phyloP scores from a whole-genome alignment of 805 yeast species.

The Candida dajiaensis region DNA sequence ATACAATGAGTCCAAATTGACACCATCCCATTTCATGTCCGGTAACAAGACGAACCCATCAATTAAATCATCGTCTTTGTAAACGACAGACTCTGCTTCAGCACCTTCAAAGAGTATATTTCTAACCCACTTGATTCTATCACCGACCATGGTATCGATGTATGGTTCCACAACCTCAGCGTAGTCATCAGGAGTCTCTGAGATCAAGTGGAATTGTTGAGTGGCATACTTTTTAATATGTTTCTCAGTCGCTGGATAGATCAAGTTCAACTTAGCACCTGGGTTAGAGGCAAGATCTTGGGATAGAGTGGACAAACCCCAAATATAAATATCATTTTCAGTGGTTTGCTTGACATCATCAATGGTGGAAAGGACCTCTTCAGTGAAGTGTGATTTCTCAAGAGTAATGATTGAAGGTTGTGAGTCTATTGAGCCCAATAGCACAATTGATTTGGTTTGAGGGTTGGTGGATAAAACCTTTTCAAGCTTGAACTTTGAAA shows the following conservation, averaged over 20 bases:
- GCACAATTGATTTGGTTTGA: slow-evolving; percentile 54
- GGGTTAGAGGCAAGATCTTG: slow-evolving; percentile 46
- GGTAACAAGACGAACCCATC: slow-evolving; percentile 76
- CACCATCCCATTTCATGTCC: slow-evolving; percentile 95
- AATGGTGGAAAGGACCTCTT: slow-evolving; percentile 25
- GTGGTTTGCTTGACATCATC: slow-evolving; percentile 37
- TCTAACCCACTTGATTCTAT: slow-evolving; percentile 81
- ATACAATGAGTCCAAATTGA: slow-evolving; percentile 63
- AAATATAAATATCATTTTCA: slow-evolving; percentile 77
- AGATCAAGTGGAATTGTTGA: slow-evolving; percentile 54
- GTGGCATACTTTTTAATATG: slow-evolving; percentile 74
- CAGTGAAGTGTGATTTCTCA: slow-evolving; percentile 64
- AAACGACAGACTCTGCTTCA: slow-evolving; percentile 77
- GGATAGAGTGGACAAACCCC: slow-evolving; percentile 58
- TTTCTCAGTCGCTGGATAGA: slow-evolving; percentile 84
- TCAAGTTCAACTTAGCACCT: slow-evolving; percentile 64
- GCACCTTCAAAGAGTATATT: slow-evolving; percentile 78
- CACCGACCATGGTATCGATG: slow-evolving; percentile 69
- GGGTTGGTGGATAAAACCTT: slow-evolving; percentile 54
- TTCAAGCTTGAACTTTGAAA: slow-evolving; percentile 35
- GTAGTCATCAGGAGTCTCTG: slow-evolving; percentile 82
- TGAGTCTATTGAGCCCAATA: slow-evolving; percentile 61
- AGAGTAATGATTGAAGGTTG: slow-evolving; percentile 62
- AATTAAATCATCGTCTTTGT: slow-evolving; percentile 40
- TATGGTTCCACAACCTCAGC: slow-evolving; percentile 59